These are phyloP conservation scores for Ramularia endophylla DNA, from an alignment of 2,329 filamentous ascomycete species.

Conservation along the genomic window DNA sequence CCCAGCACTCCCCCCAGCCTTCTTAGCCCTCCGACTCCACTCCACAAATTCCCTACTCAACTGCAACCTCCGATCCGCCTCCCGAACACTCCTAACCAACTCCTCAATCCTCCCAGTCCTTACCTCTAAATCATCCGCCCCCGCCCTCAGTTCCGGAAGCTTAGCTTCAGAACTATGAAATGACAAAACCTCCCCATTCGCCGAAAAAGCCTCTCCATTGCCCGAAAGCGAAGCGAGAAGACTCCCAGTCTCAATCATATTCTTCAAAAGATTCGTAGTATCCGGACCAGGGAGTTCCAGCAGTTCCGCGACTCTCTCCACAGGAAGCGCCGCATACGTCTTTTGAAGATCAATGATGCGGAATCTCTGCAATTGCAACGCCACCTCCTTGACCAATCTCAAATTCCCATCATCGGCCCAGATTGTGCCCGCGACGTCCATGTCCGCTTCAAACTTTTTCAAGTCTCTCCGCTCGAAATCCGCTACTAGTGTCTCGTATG, in stretches of 20 bases:
- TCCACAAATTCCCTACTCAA: conserved; percentile 56
- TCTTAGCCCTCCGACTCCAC: conserved; percentile 44
- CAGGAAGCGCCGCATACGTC: conserved; percentile 61
- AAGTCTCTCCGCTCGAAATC: conserved; percentile 60
- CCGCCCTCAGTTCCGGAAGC: conserved; percentile 3
- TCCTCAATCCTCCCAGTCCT: conserved; percentile 47
- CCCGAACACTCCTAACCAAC: conserved; percentile 47
- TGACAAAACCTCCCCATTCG: too few relatives aligned
- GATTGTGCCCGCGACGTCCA: conserved; percentile 51
- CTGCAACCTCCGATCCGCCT: conserved; percentile 51
- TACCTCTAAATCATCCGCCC: conserved; percentile 35
- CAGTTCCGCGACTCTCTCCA: conserved; percentile 48
- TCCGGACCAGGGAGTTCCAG: conserved; percentile 47
- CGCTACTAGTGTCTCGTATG: conserved; percentile 65
- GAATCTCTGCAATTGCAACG: conserved; percentile 66
- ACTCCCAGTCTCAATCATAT: conserved; percentile 47
- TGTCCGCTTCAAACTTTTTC: conserved; percentile 57
- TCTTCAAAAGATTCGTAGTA: conserved; percentile 48
- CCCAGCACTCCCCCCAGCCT: conserved; percentile 25
- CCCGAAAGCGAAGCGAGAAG: conserved; percentile 48
- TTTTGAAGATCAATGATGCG: conserved; percentile 67
- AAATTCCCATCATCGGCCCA: conserved; percentile 60
- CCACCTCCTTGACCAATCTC: conserved; percentile 63
- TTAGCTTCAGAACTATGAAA: conserved; percentile 46
- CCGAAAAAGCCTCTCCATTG: too few relatives aligned